These are phyloP conservation scores for Pistacia atlantica DNA, from an alignment of 345 rosid species.

Conservation along the genomic window DNA sequence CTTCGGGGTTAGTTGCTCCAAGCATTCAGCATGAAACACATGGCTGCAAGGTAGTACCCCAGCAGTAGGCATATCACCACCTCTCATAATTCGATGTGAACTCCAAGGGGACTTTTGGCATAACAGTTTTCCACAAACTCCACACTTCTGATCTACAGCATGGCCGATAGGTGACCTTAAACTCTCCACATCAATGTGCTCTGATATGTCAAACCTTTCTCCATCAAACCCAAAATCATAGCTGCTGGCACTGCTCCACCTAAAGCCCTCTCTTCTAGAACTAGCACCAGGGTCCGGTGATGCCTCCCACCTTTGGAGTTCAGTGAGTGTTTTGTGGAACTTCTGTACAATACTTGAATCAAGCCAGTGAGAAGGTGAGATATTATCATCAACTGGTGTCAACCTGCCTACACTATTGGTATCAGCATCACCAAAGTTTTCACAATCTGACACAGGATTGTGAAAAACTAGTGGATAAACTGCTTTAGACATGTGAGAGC, in stretches of 20 bases:
- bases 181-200: slow-evolving; percentile 41
- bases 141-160: slow-evolving; percentile 56
- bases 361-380: slow-evolving; percentile 53
- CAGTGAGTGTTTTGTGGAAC: slow-evolving; percentile 50
- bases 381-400: slow-evolving; percentile 47
- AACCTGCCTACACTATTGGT: slow-evolving; percentile 41
- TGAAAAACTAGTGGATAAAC: slow-evolving; percentile 69
- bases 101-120: slow-evolving; percentile 89
- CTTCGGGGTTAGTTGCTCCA: slow-evolving; percentile 78
- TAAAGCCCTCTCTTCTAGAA: slow-evolving; percentile 75
- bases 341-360: slow-evolving; percentile 42
- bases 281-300: slow-evolving; percentile 63
- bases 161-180: slow-evolving; percentile 33
- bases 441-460: slow-evolving; percentile 81
- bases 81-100: slow-evolving; percentile 68
- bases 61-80: slow-evolving; percentile 74
- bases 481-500: slow-evolving; percentile 63
- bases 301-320: slow-evolving; percentile 47
- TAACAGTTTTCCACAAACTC: slow-evolving; percentile 66
- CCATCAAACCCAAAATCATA: slow-evolving; percentile 61
- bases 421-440: slow-evolving; percentile 46
- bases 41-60: slow-evolving; percentile 86
- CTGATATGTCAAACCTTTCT: slow-evolving; percentile 49
- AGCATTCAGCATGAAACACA: slow-evolving; percentile 86
- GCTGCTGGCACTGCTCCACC: slow-evolving; percentile 75